Base-by-base conservation (phyloP, 495 filamentous ascomycete species). In the Neurospora sp. region DNA sequence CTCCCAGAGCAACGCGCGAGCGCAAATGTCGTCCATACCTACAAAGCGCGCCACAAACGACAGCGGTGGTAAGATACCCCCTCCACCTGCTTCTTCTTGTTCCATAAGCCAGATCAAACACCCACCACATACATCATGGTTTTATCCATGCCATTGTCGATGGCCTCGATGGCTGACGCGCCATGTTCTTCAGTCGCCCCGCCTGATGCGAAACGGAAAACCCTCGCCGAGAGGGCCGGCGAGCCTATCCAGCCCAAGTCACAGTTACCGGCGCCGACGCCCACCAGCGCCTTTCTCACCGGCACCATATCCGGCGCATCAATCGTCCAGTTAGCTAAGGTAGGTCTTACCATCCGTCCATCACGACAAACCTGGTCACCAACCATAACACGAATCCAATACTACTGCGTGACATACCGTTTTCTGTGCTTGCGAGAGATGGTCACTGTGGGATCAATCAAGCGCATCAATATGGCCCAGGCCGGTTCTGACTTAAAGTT, bases 1-100 rank as follows among this genome's bases (percentile, higher is more conserved):
- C 5, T 92, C 92, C 5, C 85, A 89, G 71, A 89, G 84, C 74
- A 96, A 96, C 82, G 84, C 89, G 73, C 90, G 92, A 74, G 86
- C 88, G 17, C 85, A 86, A 36, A 79, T 85, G 39, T 81, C 85
- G 73, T 83, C 85, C 43, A 88, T 90, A 36, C 86, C 85, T 3
- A 69, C 77, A 45, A 86, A 86, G 76, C 83, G 85, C 21, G 78
- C 79, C 4, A 73, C 79, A 37, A 71, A 79, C 73, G 84, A 84
- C 74, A 77, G 74, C 74, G 72, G 78, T 76, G 77, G 54, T 71
- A 74, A 39, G 72, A 43, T 37, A 69, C 6, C 36, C 43, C 9
- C 39, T 36, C 37, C 70, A 6, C 48, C 48, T 59, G 48, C 28
- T 73, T 70, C 31, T 24, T 54, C 71, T 17, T 59, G 42, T 36